Conservation (phyloP, 2,329 filamentous ascomycete species). For the Diaporthe aspalathi region DNA sequence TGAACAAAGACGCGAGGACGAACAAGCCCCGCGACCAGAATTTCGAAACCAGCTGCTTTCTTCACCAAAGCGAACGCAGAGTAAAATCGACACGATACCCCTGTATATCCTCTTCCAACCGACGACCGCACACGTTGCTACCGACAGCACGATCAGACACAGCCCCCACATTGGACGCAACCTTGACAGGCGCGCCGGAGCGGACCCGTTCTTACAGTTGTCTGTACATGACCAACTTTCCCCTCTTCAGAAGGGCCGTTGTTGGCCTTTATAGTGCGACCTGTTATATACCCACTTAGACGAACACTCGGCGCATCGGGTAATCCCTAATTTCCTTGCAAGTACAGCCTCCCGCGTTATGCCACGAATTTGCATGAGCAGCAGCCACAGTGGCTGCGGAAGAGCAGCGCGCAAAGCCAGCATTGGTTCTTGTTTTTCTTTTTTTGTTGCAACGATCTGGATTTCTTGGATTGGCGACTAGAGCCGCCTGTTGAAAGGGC, state of each 20-base stretch:
- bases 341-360: slow-evolving; percentile 12
- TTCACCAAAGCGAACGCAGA: neutral
- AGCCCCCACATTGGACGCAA: slow-evolving; percentile 3
- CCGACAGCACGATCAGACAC: slow-evolving; percentile 12
- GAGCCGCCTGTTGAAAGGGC: neutral
- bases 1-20: slow-evolving; percentile 39
- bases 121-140: slow-evolving; percentile 25
- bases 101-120: slow-evolving; percentile 10
- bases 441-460: neutral
- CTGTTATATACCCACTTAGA: slow-evolving; percentile 32
- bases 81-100: slow-evolving; percentile 24
- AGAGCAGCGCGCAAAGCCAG: slow-evolving; percentile 17
- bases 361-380: slow-evolving; percentile 17
- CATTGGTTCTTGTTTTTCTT: neutral
- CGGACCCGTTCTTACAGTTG: slow-evolving; percentile 20
- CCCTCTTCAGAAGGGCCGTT: slow-evolving; percentile 4
- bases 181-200: neutral
- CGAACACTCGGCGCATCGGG: slow-evolving; percentile 15
- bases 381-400: neutral
- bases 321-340: slow-evolving; percentile 23
- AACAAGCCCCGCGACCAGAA: neutral
- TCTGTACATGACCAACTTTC: slow-evolving; percentile 24
- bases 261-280: slow-evolving; percentile 16
- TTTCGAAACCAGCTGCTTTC: neutral
- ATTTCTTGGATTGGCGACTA: slow-evolving; percentile 21